A percentile compares a stretch with the other conserved stretches of the same genome.
Evolutionary conservation across 23 red algal genomes (phyloP).

Genomic region (Gracilaria domingensis): DNA sequence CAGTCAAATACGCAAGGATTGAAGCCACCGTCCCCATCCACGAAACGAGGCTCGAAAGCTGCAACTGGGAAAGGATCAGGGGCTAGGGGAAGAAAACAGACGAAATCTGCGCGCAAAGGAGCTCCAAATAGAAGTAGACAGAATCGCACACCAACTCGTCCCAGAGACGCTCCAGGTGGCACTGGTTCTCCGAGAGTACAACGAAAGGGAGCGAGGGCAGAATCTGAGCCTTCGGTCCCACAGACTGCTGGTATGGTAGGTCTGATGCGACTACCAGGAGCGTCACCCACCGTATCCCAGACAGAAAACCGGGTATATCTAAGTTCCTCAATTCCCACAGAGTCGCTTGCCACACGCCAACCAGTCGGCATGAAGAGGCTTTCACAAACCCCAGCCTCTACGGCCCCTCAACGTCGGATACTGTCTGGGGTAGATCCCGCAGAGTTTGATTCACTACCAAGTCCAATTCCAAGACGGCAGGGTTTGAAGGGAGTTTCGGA

Average conservation of each 20-base stretch:
- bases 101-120: neutral
- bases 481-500: conserved; percentile 15
- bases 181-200: neutral
- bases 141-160: neutral
- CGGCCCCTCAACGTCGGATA: neutral
- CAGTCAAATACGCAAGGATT: neutral
- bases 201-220: neutral
- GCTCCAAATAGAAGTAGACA: neutral
- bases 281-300: neutral
- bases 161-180: neutral
- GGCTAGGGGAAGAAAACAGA: conserved; percentile 1
- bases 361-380: conserved; percentile 35
- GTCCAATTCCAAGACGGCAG: conserved; percentile 26
- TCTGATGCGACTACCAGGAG: conserved; percentile 21
- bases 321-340: neutral
- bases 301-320: neutral
- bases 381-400: neutral
- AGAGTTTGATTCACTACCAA: conserved; percentile 23
- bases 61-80: neutral
- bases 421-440: neutral
- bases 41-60: neutral
- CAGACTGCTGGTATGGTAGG: conserved; percentile 1
- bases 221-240: neutral
- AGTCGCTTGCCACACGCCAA: neutral
- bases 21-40: neutral